Evolutionary conservation across 176 grass and related monocot genomes (phyloP).

Genomic region (Phyllostachys edulis): DNA sequence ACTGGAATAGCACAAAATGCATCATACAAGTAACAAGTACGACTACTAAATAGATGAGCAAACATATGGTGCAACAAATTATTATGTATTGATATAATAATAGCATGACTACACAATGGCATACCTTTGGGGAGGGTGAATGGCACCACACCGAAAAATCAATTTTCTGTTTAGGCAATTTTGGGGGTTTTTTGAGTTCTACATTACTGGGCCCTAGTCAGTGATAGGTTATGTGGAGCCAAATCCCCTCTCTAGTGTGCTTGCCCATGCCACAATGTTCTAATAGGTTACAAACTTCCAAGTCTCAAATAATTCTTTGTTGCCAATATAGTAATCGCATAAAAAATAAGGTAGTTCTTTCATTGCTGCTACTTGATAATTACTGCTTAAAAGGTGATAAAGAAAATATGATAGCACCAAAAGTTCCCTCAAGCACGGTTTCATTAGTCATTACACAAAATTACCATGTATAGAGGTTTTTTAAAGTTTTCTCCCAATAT

Average conservation of each 20-base stretch:
- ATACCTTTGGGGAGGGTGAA: neutral
- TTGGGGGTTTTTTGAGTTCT: neutral
- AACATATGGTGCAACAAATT: neutral
- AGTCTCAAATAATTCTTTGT: neutral
- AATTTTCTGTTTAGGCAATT: neutral
- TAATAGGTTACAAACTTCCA: neutral
- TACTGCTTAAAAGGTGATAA: slow-evolving; percentile 9
- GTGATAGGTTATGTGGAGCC: neutral
- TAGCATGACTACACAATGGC: neutral
- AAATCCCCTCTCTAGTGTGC: neutral
- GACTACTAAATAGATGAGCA: neutral
- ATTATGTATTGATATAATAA: neutral
- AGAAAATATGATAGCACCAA: neutral
- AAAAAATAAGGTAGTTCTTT: neutral
- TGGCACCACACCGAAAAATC: neutral
- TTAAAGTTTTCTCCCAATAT: neutral
- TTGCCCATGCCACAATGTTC: neutral
- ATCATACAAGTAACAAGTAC: neutral
- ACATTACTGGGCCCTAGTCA: neutral
- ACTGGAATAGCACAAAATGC: slow-evolving; percentile 32
- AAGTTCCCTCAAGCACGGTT: neutral
- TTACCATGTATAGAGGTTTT: neutral
- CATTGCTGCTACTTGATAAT: slow-evolving; percentile 12
- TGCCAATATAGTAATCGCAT: neutral
- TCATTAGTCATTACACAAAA: neutral